Conservation (phyloP, 1,139 yeast genomes). For the Yamadazyma epiphylla region DNA sequence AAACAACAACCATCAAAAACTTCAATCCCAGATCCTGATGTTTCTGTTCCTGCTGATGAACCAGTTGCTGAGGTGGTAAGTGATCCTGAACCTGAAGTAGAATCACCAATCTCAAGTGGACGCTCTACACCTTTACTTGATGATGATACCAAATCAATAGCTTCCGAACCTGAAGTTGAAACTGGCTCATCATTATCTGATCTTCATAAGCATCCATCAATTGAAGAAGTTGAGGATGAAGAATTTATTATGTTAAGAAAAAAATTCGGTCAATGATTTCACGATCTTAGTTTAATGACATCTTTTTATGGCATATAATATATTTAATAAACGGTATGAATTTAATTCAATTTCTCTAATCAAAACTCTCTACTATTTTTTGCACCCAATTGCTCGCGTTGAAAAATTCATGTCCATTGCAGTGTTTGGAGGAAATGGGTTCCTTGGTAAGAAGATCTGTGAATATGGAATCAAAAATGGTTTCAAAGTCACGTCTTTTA, state of each 20-base stretch:
- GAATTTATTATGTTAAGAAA: slow-evolving; percentile 40
- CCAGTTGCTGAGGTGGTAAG: slow-evolving; percentile 12
- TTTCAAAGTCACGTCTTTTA: slow-evolving; percentile 58
- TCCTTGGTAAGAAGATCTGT: slow-evolving; percentile 70
- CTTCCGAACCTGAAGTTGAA: slow-evolving; percentile 29
- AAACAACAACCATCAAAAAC: neutral
- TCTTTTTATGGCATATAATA: slow-evolving; percentile 1
- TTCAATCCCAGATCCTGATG: slow-evolving; percentile 5
- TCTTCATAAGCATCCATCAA: slow-evolving; percentile 24
- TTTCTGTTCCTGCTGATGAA: slow-evolving; percentile 3
- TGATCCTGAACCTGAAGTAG: slow-evolving; percentile 10
- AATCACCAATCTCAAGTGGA: slow-evolving; percentile 9
- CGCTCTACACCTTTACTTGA: slow-evolving; percentile 22
- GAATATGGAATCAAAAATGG: slow-evolving; percentile 64
- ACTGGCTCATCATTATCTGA: slow-evolving; percentile 13
- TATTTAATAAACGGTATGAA: neutral
- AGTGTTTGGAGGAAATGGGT: slow-evolving; percentile 87
- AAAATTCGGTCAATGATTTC: slow-evolving; percentile 28
- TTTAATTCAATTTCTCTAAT: neutral
- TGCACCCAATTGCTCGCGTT: neutral
- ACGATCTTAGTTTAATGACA: neutral
- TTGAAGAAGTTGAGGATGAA: slow-evolving; percentile 45
- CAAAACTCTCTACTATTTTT: neutral
- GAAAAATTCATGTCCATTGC: slow-evolving; percentile 32
- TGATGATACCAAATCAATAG: slow-evolving; percentile 55